Conservation (phyloP, 106 monocot species). For the Dioscorea dumetorum region DNA sequence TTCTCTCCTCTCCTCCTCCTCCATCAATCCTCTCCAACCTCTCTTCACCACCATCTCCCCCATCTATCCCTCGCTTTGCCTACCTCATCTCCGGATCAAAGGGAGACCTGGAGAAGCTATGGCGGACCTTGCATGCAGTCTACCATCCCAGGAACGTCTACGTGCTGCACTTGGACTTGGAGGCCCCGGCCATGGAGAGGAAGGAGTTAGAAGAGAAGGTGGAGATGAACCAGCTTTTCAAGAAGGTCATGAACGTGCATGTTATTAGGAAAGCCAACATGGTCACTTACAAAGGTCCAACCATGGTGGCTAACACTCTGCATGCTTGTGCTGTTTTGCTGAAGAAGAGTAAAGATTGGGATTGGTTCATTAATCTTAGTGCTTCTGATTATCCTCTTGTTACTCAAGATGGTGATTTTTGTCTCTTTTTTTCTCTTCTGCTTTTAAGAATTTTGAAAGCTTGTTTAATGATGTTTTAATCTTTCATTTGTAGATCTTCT, state of each 20-base stretch:
- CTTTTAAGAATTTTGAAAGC: neutral
- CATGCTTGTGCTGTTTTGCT: slow-evolving; percentile 55
- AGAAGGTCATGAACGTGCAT: slow-evolving; percentile 33
- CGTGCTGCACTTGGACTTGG: slow-evolving; percentile 50
- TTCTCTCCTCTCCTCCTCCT: neutral
- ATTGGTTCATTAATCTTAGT: slow-evolving; percentile 72
- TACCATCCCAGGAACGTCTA: slow-evolving; percentile 59
- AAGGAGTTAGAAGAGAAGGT: slow-evolving; percentile 21
- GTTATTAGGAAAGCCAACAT: slow-evolving; percentile 38
- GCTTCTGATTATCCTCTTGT: slow-evolving; percentile 64
- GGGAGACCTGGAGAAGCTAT: slow-evolving; percentile 43
- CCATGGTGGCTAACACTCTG: slow-evolving; percentile 51
- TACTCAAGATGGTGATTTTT: slow-evolving; percentile 47
- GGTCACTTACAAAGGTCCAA: slow-evolving; percentile 62
- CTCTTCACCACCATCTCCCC: no score
- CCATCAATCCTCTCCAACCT: neutral
- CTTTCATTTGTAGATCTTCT: slow-evolving; percentile 40
- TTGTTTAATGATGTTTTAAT: neutral
- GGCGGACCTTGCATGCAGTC: slow-evolving; percentile 40
- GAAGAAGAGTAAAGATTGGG: slow-evolving; percentile 43
- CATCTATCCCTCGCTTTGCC: slow-evolving; percentile 37
- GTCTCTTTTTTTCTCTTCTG: neutral
- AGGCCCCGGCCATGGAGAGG: slow-evolving; percentile 31
- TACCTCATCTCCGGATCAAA: slow-evolving; percentile 53
- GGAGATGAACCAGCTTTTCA: slow-evolving; percentile 22